These are phyloP conservation scores for Closterium sp. DNA, from an alignment of 139 green algal genomes.

Conservation along the genomic window DNA sequence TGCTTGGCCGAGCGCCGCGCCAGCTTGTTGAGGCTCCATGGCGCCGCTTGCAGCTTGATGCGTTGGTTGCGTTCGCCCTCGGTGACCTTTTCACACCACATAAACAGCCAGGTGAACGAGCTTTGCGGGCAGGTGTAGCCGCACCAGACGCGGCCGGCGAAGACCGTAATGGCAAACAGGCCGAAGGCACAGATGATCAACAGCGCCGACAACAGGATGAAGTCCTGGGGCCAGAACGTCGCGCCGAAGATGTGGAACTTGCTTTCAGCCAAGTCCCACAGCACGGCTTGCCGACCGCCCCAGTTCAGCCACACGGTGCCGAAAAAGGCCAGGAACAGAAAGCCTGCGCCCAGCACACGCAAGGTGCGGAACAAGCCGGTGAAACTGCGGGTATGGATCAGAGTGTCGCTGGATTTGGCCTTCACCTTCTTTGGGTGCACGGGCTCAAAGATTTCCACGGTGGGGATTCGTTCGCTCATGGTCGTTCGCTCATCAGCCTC, in stretches of 20 bases:
- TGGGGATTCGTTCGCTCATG: no score
- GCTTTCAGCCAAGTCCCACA: background rate
- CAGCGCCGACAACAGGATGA: background rate
- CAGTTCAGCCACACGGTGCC: background rate
- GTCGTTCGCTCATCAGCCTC: no score
- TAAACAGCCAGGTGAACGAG: background rate
- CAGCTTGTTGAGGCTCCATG: no score
- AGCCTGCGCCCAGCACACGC: no score
- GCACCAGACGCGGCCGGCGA: background rate
- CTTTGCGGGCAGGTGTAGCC: background rate
- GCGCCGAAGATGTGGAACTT: background rate
- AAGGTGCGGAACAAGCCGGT: no score
- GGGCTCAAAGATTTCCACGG: no score
- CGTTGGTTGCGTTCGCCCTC: background rate
- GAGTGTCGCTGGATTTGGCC: no score
- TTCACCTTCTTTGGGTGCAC: no score
- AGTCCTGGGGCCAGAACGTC: background rate
- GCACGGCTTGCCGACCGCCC: background rate
- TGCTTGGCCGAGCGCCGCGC: no score
- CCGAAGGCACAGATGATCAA: background rate
- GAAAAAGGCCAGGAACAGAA: background rate
- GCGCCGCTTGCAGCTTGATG: background rate
- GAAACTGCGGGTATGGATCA: no score
- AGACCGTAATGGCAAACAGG: background rate
- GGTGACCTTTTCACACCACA: background rate